Evolutionary conservation across 2,329 filamentous ascomycete species (phyloP).

Genomic region (Penicillium sp.): DNA sequence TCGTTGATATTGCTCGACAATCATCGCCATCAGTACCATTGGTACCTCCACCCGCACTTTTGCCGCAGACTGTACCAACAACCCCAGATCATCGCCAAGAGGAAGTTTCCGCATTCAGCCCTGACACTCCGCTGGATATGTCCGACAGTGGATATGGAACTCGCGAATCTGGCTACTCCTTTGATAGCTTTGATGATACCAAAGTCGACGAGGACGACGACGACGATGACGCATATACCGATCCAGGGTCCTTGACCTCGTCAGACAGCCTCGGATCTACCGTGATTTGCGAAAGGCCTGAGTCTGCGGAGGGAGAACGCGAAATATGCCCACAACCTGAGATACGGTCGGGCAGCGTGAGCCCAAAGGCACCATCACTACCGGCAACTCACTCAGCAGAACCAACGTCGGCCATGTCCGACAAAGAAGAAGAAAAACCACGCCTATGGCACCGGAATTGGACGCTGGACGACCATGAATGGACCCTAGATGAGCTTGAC

Average conservation of each 20-base stretch:
- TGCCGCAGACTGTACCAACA: constrained; percentile 30
- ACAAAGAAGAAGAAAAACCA: constrained; percentile 31
- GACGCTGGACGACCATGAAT: constrained; percentile 43
- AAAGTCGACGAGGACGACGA: constrained; percentile 19
- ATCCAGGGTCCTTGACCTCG: constrained; percentile 28
- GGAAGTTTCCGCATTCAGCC: constrained; percentile 42
- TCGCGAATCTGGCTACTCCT: constrained; percentile 29
- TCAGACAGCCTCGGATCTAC: constrained; percentile 31
- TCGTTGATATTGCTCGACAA: constrained; percentile 41
- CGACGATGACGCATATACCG: constrained; percentile 29
- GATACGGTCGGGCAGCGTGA: constrained; percentile 24
- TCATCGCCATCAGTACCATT: constrained; percentile 29
- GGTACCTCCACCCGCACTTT: constrained; percentile 24
- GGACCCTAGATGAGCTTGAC: constrained; percentile 42
- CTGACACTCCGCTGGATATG: constrained; percentile 39
- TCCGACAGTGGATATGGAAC: constrained; percentile 38
- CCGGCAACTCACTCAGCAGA: constrained; percentile 17
- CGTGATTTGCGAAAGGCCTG: constrained; percentile 24
- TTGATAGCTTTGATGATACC: constrained; percentile 24
- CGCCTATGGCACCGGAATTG: constrained; percentile 39
- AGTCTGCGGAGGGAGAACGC: constrained; percentile 18
- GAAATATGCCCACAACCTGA: constrained; percentile 22
- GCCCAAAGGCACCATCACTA: constrained; percentile 18
- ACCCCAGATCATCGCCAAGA: constrained; percentile 37
- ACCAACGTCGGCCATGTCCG: constrained; percentile 23